Evolutionary conservation across 768 basidiomycete species (phyloP).

Genomic region (Omphalotus guepiniiformis): DNA sequence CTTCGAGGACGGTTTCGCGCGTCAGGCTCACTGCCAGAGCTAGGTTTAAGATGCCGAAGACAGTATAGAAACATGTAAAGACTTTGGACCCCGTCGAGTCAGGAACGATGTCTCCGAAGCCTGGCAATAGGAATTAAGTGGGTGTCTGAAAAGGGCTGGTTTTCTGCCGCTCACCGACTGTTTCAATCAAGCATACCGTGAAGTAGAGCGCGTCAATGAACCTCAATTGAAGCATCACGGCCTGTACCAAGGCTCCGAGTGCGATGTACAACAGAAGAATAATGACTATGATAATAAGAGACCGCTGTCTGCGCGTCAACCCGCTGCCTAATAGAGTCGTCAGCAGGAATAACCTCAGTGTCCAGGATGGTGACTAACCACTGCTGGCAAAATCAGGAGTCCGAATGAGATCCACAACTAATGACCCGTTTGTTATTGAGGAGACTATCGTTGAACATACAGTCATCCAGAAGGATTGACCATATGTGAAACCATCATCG

Average conservation of each 20-base stretch:
- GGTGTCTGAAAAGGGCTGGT: background rate
- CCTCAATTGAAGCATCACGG: constrained; percentile 45
- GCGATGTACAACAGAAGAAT: constrained; percentile 69
- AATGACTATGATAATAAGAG: constrained; percentile 77
- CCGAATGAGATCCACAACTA: constrained; percentile 55
- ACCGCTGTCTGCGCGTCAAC: constrained; percentile 73
- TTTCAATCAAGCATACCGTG: constrained; percentile 69
- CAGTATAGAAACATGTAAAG: constrained; percentile 55
- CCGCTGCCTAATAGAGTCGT: constrained; percentile 56
- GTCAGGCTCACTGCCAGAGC: constrained; percentile 60
- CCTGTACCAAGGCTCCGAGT: constrained; percentile 60
- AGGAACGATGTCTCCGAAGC: constrained; percentile 74
- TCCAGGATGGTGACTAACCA: constrained; percentile 36
- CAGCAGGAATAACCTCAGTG: constrained; percentile 1
- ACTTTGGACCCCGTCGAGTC: constrained; percentile 44
- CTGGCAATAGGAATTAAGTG: constrained; percentile 4
- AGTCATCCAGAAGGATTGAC: constrained; percentile 72
- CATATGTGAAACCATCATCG: constrained; percentile 67
- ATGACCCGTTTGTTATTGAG: constrained; percentile 58
- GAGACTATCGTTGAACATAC: constrained; percentile 71
- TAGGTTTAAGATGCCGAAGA: constrained; percentile 59
- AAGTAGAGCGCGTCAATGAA: constrained; percentile 82
- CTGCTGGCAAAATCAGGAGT: constrained; percentile 62
- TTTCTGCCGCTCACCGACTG: constrained; percentile 36
- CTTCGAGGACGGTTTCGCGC: constrained; percentile 71